Base-by-base conservation (phyloP, 2,329 filamentous ascomycete genomes). In the Epichloe sibirici region DNA sequence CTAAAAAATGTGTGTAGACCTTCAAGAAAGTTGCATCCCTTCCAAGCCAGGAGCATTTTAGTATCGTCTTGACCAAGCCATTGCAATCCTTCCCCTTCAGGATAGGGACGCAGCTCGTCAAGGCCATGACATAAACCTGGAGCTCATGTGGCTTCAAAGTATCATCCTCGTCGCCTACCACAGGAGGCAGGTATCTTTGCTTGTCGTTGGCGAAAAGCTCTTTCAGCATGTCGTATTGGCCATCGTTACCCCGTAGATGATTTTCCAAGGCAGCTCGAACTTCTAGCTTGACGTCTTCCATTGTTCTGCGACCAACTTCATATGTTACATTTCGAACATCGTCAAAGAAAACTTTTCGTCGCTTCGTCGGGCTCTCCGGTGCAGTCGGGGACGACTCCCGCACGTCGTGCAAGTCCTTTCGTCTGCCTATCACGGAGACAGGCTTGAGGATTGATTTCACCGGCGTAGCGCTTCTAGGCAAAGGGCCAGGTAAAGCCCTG, bases 1-100 rank as follows among this genome's bases (percentile, higher is more conserved):
- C 79, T 25, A 88, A 69, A 59, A 88, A 85, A 61, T 82, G 76
- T 52, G 78, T 75, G 63, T 87, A 90, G 49, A 81, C 78, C 59
- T 79, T 79, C 53, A 82, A 74, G 62, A 88, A 88, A 38, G 74
- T 71, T 31, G 81, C 77, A 55, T 85, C 81, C 53, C 81, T 76
- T 9, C 79, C 82, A 38, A 84, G 70, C 83, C 83, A 86, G 37
- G 78, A 76, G 62, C 77, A 82, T 51, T 73, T 69, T n/a, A 86
- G 68, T 8, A 85, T 71, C 49, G 72, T 73, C 58, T 73, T 74
- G 53, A 86, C 74, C 31, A 86, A 69, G 4, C 75, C 76, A 23
- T 77, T 74, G 61, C 79, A 85, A 34, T 74, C 74, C 62, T 75
- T 77, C 57, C 78, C 75, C 55, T 73, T 73, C 35, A 86, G 69